Conservation (phyloP, 768 basidiomycete species). For the Tylopilus plumbeoviolaceoides region DNA sequence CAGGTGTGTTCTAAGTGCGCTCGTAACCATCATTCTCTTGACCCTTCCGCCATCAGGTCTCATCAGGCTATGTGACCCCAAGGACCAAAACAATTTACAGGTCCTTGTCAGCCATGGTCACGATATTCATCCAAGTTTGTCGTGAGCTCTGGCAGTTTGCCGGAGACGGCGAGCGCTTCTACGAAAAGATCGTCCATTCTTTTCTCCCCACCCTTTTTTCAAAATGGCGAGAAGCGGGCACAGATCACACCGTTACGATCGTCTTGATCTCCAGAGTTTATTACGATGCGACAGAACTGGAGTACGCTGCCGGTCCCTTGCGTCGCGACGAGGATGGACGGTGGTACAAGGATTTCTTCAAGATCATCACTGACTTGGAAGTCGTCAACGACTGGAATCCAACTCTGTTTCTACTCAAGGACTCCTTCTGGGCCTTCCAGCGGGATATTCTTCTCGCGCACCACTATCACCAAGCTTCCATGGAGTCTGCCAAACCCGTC, state of each 20-base stretch:
- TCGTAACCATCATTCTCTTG: background rate
- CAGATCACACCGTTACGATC: constrained; percentile 92
- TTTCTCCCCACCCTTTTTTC: constrained; percentile 88
- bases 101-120: constrained; percentile 86
- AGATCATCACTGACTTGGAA: constrained; percentile 91
- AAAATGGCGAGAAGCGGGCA: constrained; percentile 78
- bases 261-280: constrained; percentile 91
- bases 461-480: constrained; percentile 72
- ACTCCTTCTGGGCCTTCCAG: constrained; percentile 88
- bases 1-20: constrained; percentile 40
- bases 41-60: constrained; percentile 46
- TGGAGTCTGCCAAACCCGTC: constrained; percentile 41
- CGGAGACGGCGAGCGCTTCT: constrained; percentile 92
- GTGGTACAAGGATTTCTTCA: constrained; percentile 96
- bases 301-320: constrained; percentile 80
- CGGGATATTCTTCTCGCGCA: constrained; percentile 87
- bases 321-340: constrained; percentile 67
- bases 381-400: constrained; percentile 84
- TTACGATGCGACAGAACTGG: constrained; percentile 77
- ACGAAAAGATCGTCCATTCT: constrained; percentile 97
- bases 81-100: constrained; percentile 87
- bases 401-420: constrained; percentile 81
- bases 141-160: constrained; percentile 96
- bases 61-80: constrained; percentile 74
- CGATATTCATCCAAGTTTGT: constrained; percentile 95